Evolutionary conservation across 2,329 filamentous ascomycete species (phyloP), one percentile per base, ranked within the genome.

Genomic region (Fusarium foetens): DNA sequence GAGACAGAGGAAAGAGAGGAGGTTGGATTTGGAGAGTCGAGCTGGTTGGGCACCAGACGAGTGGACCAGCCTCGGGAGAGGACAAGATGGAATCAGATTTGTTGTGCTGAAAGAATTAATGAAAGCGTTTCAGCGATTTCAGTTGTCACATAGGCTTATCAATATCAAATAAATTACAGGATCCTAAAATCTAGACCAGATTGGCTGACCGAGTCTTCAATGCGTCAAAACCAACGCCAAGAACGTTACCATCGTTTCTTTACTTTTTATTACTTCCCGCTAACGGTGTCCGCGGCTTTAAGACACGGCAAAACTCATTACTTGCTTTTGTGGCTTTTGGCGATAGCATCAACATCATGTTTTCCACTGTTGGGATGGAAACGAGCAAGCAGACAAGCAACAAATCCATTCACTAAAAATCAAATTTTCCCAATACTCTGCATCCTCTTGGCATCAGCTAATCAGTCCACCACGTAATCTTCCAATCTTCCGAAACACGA

Each of bases 401-500:
- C 53, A 33, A 46, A 35, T 45, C 16, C 38, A 17, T 14, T 31
- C 21, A 19, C 35, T 38, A 27, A 41, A 60, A 71, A 71, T 64
- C 62, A 68, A 55, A 58, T 55, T 66, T 29, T 38, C 41, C 51
- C 63, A 55, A 75, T 66, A 65, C 57, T 58, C 27, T 45, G 17
- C 27, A 54, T 64, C 39, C 53, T 42, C 62, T 75, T 76, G 54
- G 57, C 73, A 66, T 64, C 57, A 66, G 54, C 70, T 68, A 63
- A 35, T 51, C 68, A 66, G 63, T 67, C 69, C 71, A 76, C 66
- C 66, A 57, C 71, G 66, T 75, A 75, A 73, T 76, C 49, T 72
- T 73, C 68, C 68, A 76, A 76, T 76, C 45, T 73, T 75, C 74
- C 72, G 67, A 76, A 67, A 71, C 63, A 64, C 41, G 66, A 75